phyloP scores from a whole-genome alignment of 2,329 filamentous ascomycete species.

The Zymoseptoria tritici region DNA sequence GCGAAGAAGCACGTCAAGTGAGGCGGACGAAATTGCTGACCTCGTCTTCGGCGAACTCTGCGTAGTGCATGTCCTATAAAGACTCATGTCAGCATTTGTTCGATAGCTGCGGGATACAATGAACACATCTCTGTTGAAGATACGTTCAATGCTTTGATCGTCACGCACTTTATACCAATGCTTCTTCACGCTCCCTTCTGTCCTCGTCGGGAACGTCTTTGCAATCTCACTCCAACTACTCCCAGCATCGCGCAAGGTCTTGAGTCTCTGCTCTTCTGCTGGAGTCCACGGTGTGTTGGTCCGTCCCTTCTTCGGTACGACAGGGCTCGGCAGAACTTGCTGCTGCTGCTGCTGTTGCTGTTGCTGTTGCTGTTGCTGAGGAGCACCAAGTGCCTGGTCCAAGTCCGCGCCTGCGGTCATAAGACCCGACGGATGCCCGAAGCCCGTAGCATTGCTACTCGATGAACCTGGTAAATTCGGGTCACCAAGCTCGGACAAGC shows the following conservation, averaged over 20 bases:
- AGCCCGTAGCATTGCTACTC: slow-evolving; percentile 24
- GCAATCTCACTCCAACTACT: slow-evolving; percentile 98
- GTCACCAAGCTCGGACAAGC: slow-evolving; percentile 29
- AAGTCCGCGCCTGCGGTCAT: slow-evolving; percentile 15
- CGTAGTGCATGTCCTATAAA: slow-evolving; percentile 91
- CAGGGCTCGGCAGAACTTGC: slow-evolving; percentile 36
- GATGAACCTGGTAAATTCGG: slow-evolving; percentile 23
- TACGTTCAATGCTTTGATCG: background rate
- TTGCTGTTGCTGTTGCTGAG: slow-evolving; percentile 8
- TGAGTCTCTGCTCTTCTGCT: slow-evolving; percentile 83
- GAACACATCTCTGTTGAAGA: background rate
- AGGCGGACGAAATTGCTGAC: slow-evolving; percentile 49
- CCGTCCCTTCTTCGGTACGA: slow-evolving; percentile 78
- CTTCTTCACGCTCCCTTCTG: slow-evolving; percentile 97
- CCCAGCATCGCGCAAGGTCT: slow-evolving; percentile 87
- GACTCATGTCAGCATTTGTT: slow-evolving; percentile 3
- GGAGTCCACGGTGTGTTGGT: slow-evolving; percentile 99
- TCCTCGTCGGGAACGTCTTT: slow-evolving; percentile 91
- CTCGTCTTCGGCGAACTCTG: slow-evolving; percentile 96
- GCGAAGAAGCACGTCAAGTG: slow-evolving; percentile 20
- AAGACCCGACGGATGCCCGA: slow-evolving; percentile 22
- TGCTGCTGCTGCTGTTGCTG: slow-evolving; percentile 19
- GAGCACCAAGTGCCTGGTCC: slow-evolving; percentile 18
- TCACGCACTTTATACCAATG: slow-evolving; percentile 89
- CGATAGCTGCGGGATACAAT: background rate